These are phyloP conservation scores for Chlorella sp. DNA, from an alignment of 139 green algal species.

Conservation along the genomic window DNA sequence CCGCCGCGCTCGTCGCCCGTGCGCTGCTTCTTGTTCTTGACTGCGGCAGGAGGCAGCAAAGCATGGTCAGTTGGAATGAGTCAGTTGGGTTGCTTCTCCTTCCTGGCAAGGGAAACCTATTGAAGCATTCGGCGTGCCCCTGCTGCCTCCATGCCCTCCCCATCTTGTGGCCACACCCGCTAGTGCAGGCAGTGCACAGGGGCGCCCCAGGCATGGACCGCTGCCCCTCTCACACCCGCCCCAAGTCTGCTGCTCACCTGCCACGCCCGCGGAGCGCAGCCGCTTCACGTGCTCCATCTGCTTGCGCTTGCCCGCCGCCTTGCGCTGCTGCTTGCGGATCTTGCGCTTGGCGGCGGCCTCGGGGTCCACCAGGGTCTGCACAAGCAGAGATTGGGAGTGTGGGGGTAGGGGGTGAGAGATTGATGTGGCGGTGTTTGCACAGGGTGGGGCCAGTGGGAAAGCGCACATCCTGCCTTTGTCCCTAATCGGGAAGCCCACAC, in stretches of 20 bases:
- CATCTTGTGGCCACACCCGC: neutral
- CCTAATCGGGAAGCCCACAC: too few relatives aligned
- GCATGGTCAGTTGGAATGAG: too few relatives aligned
- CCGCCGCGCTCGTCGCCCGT: neutral
- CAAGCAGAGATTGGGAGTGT: neutral
- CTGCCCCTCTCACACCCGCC: too few relatives aligned
- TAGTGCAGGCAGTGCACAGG: too few relatives aligned
- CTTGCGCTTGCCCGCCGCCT: conserved; percentile 68
- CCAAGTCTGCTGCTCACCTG: neutral
- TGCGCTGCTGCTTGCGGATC: conserved; percentile 61
- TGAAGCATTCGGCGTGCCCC: too few relatives aligned
- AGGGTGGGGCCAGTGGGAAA: too few relatives aligned
- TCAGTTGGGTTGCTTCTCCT: too few relatives aligned
- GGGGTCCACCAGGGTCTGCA: conserved; percentile 80
- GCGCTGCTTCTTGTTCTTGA: conserved; percentile 21
- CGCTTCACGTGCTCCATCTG: conserved; percentile 79
- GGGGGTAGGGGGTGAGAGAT: too few relatives aligned
- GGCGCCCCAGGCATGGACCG: too few relatives aligned
- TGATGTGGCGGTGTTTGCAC: too few relatives aligned
- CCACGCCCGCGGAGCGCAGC: conserved; percentile 51
- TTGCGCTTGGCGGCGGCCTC: conserved; percentile 71
- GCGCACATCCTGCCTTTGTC: too few relatives aligned
- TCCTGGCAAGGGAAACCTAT: too few relatives aligned
- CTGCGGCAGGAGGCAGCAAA: neutral
- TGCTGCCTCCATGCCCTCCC: neutral